Conservation (phyloP, 176 grass and related monocot species). For the Elymus sibiricus region DNA sequence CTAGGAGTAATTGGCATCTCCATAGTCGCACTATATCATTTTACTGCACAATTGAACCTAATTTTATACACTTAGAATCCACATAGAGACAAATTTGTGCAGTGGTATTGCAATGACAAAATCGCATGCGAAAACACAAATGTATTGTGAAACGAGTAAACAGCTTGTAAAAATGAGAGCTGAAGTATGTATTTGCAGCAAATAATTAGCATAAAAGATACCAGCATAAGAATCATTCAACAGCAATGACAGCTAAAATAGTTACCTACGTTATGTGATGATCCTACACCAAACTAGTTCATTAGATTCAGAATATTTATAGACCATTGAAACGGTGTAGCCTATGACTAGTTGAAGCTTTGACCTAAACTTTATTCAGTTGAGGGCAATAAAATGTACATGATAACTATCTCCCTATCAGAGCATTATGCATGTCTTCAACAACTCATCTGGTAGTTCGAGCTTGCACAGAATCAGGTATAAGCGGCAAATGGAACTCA, state of each 20-base stretch:
- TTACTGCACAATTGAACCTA: neutral
- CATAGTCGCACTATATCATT: neutral
- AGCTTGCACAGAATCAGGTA: neutral
- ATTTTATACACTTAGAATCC: neutral
- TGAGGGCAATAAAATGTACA: neutral
- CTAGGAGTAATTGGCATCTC: neutral
- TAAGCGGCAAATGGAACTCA: neutral
- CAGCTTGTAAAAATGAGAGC: neutral
- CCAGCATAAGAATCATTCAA: neutral
- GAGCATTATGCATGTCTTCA: neutral
- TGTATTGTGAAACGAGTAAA: neutral
- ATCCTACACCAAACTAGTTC: neutral
- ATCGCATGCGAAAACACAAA: neutral
- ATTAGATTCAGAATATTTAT: neutral
- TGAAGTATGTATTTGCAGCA: neutral
- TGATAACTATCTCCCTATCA: neutral
- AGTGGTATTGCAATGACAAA: neutral
- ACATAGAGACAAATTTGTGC: neutral
- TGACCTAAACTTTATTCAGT: neutral
- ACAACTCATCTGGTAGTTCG: neutral
- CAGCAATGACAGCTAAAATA: neutral
- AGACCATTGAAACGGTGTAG: neutral
- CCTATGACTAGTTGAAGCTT: constrained; percentile 2
- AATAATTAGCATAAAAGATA: neutral
- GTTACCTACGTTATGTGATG: neutral